Evolutionary conservation across 2,329 filamentous ascomycete species (phyloP).

Genomic region (Clarireedia hainanense): DNA sequence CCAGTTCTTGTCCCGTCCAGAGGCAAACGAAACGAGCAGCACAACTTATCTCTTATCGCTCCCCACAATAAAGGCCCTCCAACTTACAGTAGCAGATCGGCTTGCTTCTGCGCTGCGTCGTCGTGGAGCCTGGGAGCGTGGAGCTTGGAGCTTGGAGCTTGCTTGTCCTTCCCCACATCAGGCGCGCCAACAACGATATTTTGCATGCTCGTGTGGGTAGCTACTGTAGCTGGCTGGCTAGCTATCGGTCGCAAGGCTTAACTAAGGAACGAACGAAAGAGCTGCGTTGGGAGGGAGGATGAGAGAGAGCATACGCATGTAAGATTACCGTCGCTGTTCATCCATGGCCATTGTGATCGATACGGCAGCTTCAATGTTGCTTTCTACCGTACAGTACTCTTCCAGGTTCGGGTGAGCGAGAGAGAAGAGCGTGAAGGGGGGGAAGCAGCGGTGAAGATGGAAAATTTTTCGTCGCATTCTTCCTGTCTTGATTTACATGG

Average conservation of each 20-base stretch:
- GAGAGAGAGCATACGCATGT: too few species aligned
- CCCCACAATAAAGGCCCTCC: neutral
- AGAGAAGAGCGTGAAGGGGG: too few species aligned
- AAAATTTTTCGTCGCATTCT: neutral
- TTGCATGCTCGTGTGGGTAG: neutral
- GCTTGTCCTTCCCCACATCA: neutral
- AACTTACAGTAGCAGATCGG: neutral
- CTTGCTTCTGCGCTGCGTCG: too few species aligned
- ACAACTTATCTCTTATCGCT: neutral
- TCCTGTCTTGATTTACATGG: neutral
- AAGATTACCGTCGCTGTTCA: too few species aligned
- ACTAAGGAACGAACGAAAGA: too few species aligned
- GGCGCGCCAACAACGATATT: neutral
- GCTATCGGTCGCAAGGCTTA: too few species aligned
- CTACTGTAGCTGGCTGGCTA: neutral
- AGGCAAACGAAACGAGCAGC: neutral
- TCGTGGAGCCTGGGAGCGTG: neutral
- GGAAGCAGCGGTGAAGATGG: neutral
- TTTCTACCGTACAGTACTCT: neutral
- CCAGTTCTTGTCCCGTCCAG: too few species aligned
- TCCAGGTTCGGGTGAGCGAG: neutral
- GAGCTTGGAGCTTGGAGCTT: neutral
- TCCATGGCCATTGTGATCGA: neutral
- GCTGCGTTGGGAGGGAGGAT: too few species aligned
- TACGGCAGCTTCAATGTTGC: neutral